Conservation (phyloP, 2,329 filamentous ascomycete genomes). For the Paraconiothyrium sp. region DNA sequence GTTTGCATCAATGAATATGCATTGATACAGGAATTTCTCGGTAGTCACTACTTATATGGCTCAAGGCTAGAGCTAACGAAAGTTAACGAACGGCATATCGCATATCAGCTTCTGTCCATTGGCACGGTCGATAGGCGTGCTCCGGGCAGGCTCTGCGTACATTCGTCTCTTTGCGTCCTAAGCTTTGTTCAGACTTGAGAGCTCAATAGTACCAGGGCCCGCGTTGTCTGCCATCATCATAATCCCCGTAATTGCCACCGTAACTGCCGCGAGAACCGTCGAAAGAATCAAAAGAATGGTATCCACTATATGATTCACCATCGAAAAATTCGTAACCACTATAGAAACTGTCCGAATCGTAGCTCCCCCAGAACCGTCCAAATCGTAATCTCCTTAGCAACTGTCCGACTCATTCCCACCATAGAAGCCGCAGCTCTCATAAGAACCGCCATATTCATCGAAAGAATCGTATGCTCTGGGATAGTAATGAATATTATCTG, state of each 20-base stretch:
- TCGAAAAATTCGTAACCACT: not conserved
- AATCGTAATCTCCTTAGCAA: no score
- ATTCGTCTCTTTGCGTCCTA: no score
- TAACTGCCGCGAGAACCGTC: not conserved
- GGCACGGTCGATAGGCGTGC: no score
- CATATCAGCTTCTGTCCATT: no score
- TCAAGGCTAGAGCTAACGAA: no score
- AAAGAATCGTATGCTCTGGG: not conserved
- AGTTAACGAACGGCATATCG: no score
- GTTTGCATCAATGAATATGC: no score
- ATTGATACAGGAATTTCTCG: no score
- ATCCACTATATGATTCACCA: not conserved
- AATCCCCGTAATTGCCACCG: not conserved
- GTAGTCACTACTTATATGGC: no score
- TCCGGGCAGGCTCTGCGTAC: no score
- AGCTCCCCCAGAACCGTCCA: not conserved
- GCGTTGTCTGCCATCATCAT: not conserved
- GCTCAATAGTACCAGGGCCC: not conserved
- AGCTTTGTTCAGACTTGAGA: not conserved
- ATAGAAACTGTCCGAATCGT: not conserved
- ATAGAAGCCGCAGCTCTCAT: not conserved
- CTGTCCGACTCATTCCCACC: no score
- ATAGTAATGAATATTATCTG: not conserved
- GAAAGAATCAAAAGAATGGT: no score
- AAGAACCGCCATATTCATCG: not conserved